Conservation (phyloP, 2,329 filamentous ascomycete species). For the Capronia coronata region DNA sequence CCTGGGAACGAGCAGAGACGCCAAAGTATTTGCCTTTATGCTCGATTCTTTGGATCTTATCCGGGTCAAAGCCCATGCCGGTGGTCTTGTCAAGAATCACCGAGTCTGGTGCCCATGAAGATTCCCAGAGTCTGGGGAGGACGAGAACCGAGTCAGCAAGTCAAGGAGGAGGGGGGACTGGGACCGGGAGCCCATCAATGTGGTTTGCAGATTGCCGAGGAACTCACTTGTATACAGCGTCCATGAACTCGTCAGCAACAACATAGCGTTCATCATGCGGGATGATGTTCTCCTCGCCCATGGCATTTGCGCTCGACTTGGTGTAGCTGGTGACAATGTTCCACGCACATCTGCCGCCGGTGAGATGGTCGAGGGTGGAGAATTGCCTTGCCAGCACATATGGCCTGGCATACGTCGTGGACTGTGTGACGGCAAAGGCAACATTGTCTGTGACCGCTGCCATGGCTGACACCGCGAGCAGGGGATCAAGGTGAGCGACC, state of each 20-base stretch:
- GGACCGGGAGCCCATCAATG: no score
- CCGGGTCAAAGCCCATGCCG: conserved; percentile 44
- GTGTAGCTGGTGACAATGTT: conserved; percentile 63
- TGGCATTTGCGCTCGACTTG: conserved; percentile 58
- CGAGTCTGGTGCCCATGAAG: conserved; percentile 35
- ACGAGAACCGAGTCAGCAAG: neutral
- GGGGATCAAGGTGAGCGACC: conserved; percentile 32
- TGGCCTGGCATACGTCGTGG: conserved; percentile 46
- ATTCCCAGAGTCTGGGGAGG: conserved; percentile 30
- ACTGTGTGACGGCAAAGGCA: conserved; percentile 56
- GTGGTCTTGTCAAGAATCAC: conserved; percentile 53
- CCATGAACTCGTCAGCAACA: conserved; percentile 55
- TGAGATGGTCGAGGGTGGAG: conserved; percentile 60
- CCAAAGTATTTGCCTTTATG: conserved; percentile 46
- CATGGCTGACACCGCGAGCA: conserved; percentile 52
- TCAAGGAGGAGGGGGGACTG: no score
- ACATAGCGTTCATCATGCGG: conserved; percentile 60
- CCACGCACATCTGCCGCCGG: conserved; percentile 59
- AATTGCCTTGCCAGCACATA: conserved; percentile 62
- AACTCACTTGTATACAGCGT: conserved; percentile 3
- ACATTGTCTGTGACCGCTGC: conserved; percentile 60
- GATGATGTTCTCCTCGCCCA: conserved; percentile 52
- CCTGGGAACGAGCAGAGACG: conserved; percentile 39
- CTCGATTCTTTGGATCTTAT: conserved; percentile 57
- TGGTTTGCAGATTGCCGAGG: no score